Percentiles rank a stretch among this genome's conserved stretches.
Evolutionary conservation across 495 filamentous ascomycete genomes (phyloP).

Genomic region (Cercophora newfieldiana): DNA sequence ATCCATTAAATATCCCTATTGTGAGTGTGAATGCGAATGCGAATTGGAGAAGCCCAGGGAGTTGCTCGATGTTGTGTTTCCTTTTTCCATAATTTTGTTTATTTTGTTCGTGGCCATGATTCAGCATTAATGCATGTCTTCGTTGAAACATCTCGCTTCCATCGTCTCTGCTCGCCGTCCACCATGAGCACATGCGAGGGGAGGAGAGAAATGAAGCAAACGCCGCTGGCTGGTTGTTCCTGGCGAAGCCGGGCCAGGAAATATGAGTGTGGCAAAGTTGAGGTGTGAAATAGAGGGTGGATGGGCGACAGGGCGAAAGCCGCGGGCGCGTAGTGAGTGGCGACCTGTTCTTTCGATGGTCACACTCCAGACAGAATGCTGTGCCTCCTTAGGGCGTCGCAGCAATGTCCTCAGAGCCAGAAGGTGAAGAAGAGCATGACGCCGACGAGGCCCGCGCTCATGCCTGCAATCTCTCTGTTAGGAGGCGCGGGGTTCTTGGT

Average conservation of each 20-base stretch:
- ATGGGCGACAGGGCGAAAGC: background rate
- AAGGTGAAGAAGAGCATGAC: constrained; percentile 57
- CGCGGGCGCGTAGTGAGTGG: background rate
- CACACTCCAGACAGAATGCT: background rate
- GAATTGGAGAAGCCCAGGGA: background rate
- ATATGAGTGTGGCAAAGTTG: background rate
- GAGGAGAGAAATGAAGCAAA: background rate
- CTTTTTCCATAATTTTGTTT: background rate
- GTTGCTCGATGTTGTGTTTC: background rate
- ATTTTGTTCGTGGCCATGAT: background rate
- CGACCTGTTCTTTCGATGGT: background rate
- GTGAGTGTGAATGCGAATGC: background rate
- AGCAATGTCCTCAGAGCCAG: constrained; percentile 41
- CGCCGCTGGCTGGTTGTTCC: background rate
- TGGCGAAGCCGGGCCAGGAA: background rate
- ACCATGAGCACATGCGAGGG: background rate
- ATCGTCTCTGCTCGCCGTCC: background rate
- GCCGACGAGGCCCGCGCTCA: constrained; percentile 51
- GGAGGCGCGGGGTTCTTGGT: constrained; percentile 41
- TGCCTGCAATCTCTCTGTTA: constrained; percentile 53
- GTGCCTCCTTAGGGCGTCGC: no score
- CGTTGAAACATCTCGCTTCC: background rate
- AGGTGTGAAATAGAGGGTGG: background rate
- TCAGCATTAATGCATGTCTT: constrained; percentile 8
- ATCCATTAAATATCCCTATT: background rate